Percentiles rank a stretch among this genome's conserved stretches.
Conservation (phyloP, 352 stramenopile genomes). For the Phytophthora cryptogea region DNA sequence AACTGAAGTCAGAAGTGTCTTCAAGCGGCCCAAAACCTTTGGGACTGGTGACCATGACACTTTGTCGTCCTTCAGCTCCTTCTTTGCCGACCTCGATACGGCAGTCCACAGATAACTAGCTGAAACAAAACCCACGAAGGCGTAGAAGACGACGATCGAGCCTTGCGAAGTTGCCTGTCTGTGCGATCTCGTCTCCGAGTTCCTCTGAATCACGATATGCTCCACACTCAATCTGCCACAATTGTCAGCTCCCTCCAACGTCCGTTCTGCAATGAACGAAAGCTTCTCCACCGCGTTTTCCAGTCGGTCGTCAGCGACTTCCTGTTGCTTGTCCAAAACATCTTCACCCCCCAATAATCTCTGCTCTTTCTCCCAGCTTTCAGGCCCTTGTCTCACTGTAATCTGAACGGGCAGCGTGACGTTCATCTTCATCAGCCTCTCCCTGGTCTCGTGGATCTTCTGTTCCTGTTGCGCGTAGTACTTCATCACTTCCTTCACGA, state of each 20-base stretch:
- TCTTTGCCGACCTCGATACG: constrained; percentile 17
- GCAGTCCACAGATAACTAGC: constrained; percentile 38
- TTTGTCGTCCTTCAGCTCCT: constrained; percentile 17
- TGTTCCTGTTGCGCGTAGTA: constrained; percentile 32
- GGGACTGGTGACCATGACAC: constrained; percentile 45
- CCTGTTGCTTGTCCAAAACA: not conserved
- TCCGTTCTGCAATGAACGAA: constrained; percentile 13
- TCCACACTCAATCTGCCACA: constrained; percentile 15
- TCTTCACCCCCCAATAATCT: constrained; percentile 1
- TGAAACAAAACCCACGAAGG: constrained; percentile 30
- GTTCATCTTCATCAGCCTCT: constrained; percentile 31
- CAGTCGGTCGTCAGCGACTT: not conserved
- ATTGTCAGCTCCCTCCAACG: constrained; percentile 5
- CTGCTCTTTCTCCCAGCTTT: constrained; percentile 13
- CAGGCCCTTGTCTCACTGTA: constrained; percentile 7
- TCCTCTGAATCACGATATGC: constrained; percentile 12
- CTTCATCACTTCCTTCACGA: constrained; percentile 32
- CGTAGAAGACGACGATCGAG: constrained; percentile 43
- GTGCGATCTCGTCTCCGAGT: not conserved
- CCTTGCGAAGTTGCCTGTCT: constrained; percentile 9
- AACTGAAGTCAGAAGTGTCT: constrained; percentile 36
- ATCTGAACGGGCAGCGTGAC: constrained; percentile 30
- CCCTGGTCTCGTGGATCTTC: constrained; percentile 29
- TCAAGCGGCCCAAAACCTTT: constrained; percentile 31
- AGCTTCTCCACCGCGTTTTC: constrained; percentile 7